Conservation (phyloP, 306 rosid genomes). For the Inga leiocalycina region DNA sequence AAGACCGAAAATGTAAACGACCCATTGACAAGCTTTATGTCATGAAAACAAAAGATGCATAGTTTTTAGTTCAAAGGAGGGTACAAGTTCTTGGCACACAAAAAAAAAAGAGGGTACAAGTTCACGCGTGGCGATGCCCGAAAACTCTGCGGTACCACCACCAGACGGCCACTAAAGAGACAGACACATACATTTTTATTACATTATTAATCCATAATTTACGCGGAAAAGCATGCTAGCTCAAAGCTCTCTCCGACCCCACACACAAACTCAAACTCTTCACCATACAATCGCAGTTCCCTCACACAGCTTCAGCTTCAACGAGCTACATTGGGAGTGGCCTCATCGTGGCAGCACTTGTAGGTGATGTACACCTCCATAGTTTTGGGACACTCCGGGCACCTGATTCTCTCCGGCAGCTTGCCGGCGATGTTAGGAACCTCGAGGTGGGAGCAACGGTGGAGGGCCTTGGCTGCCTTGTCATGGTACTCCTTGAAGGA, state of each 20-base stretch:
- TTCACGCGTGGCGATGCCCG: neutral
- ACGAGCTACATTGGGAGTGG: neutral
- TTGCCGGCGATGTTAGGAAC: constrained; percentile 34
- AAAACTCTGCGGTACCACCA: neutral
- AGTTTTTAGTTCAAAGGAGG: too few species aligned
- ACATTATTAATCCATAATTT: neutral
- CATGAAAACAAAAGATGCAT: too few species aligned
- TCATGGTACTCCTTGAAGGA: constrained; percentile 34
- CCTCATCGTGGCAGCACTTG: constrained; percentile 43
- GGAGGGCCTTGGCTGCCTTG: constrained; percentile 9
- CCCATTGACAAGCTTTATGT: too few species aligned
- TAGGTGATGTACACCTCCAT: constrained; percentile 48
- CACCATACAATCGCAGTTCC: neutral
- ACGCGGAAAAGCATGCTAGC: neutral
- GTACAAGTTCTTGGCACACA: neutral
- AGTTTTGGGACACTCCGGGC: constrained; percentile 40
- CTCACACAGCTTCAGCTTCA: neutral
- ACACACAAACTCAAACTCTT: neutral
- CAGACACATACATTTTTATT: neutral
- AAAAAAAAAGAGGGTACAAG: neutral
- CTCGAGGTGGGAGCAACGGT: constrained; percentile 43
- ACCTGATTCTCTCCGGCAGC: constrained; percentile 38
- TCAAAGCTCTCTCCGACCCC: neutral
- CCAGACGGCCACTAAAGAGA: neutral
- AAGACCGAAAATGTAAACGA: neutral